Base-by-base conservation (phyloP, 2,329 filamentous ascomycete genomes). In the Monosporascus sp. region DNA sequence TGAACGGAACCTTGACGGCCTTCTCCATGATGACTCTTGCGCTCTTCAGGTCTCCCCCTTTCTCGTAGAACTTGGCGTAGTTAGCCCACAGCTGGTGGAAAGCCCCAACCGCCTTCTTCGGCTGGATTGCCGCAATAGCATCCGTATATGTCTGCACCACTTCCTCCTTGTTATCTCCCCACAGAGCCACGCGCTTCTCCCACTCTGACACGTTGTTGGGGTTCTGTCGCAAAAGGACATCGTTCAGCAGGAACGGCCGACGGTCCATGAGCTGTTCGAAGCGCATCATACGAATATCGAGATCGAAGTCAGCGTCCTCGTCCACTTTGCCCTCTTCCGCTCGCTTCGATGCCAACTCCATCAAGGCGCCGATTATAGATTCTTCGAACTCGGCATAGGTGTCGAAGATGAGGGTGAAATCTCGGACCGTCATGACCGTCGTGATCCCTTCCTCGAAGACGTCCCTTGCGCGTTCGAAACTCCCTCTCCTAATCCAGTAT, bases 241-340 rank as follows among this genome's bases (percentile, higher is more conserved):
- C 94, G 70, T 99, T 99, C 48, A 99, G 82, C 47, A 99, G 79
- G 75, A 99, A 99, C 4, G 94, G 93, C 51, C 94, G 82, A 51
- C 94, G 86, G 70, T 99, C 93, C 93, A 99, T 97, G 51, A 99
- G 79, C 65, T 97, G 92, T 71, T 99, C 94, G 64, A 99, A 99
- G 51, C 94, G 86, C 82, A 97, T 87, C 91, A 99, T 96, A 49
- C 92, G 86, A 61, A 97, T 91, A 69, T 99, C 95, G 31, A 99
- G 80, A 65, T 97, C 93, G 56, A 95, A 90, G 68, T 99, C 94
- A 11, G 91, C 89, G 57, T 91, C 85, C 58, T 93, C 85, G 64
- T 97, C 87, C 2, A 86, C 70, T 45, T 84, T 79, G 11, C 87
- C 89, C 65, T 91, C 89, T 50, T 91, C 87, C n/a, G 90, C 85